phyloP scores from a whole-genome alignment of 345 rosid genomes.

The Corchorus olitorius region DNA sequence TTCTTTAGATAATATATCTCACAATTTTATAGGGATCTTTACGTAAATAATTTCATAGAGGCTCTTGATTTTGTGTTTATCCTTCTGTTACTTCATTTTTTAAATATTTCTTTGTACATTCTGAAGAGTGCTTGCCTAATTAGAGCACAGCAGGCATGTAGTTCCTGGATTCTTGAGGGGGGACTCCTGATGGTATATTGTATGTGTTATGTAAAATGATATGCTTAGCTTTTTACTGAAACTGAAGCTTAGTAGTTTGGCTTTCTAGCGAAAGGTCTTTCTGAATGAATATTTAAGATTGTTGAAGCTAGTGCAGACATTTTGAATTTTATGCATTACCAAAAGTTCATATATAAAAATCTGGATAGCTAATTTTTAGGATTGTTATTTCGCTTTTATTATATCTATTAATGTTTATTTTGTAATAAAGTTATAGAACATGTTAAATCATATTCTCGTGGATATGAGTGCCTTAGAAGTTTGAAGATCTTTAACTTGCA shows the following conservation, averaged over 20 bases:
- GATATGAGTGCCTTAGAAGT: background rate
- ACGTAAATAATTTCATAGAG: background rate
- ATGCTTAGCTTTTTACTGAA: slow-evolving; percentile 8
- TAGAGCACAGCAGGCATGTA: background rate
- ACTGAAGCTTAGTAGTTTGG: slow-evolving; percentile 5
- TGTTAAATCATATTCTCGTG: background rate
- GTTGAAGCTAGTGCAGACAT: background rate
- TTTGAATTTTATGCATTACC: background rate
- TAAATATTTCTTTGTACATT: background rate
- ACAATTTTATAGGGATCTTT: slow-evolving; percentile 11
- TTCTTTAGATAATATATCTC: slow-evolving; percentile 25
- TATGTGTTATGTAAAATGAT: background rate
- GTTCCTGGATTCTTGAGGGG: slow-evolving; percentile 4
- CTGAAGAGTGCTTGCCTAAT: background rate
- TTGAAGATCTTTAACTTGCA: background rate
- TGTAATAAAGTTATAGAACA: background rate
- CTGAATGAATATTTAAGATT: background rate
- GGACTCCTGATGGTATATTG: background rate
- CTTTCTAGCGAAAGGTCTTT: background rate
- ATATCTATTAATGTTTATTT: background rate
- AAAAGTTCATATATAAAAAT: background rate
- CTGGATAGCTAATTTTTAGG: background rate
- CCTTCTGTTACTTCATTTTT: background rate
- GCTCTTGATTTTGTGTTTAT: background rate
- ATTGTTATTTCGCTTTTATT: background rate